These are phyloP conservation scores for Monosporascus sp. DNA, from an alignment of 2,329 filamentous ascomycete genomes.

Conservation along the genomic window DNA sequence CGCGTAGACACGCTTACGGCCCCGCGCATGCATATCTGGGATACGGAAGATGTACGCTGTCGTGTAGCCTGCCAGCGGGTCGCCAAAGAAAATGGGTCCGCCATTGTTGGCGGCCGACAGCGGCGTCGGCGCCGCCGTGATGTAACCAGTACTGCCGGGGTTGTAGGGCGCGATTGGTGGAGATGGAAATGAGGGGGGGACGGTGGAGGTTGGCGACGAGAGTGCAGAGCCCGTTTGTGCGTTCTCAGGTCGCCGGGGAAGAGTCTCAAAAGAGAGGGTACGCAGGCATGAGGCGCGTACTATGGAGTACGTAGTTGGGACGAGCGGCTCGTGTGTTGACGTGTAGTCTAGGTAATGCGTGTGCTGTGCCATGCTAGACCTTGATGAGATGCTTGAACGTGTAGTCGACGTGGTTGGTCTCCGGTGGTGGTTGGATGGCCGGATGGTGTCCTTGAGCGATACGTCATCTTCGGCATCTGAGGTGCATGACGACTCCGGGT, in stretches of 20 bases:
- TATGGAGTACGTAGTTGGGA: constrained; percentile 60
- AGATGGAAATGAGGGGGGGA: constrained; percentile 36
- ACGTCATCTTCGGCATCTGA: constrained; percentile 48
- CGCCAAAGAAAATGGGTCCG: constrained; percentile 65
- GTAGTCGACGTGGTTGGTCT: constrained; percentile 44
- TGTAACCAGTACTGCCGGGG: constrained; percentile 36
- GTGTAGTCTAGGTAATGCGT: constrained; percentile 65
- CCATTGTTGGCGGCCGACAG: constrained; percentile 45
- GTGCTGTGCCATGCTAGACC: constrained; percentile 46
- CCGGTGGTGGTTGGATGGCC: constrained; percentile 31
- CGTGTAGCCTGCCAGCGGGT: constrained; percentile 60
- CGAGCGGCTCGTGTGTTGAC: constrained; percentile 60
- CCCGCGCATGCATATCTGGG: constrained; percentile 61
- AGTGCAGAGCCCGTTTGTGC: constrained; percentile 27
- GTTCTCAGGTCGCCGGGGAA: constrained; percentile 49
- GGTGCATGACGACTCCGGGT: constrained; percentile 40
- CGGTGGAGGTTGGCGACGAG: constrained; percentile 25
- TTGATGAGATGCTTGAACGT: constrained; percentile 49
- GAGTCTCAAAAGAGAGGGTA: constrained; percentile 61
- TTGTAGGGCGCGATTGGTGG: constrained; percentile 29
- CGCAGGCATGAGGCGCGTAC: constrained; percentile 62
- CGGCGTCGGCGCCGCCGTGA: constrained; percentile 49
- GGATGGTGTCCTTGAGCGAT: constrained; percentile 14
- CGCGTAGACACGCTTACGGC: constrained; percentile 65
- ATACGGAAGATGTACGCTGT: constrained; percentile 69